Evolutionary conservation across 768 basidiomycete genomes (phyloP).

Genomic region (Heimioporus sp.): DNA sequence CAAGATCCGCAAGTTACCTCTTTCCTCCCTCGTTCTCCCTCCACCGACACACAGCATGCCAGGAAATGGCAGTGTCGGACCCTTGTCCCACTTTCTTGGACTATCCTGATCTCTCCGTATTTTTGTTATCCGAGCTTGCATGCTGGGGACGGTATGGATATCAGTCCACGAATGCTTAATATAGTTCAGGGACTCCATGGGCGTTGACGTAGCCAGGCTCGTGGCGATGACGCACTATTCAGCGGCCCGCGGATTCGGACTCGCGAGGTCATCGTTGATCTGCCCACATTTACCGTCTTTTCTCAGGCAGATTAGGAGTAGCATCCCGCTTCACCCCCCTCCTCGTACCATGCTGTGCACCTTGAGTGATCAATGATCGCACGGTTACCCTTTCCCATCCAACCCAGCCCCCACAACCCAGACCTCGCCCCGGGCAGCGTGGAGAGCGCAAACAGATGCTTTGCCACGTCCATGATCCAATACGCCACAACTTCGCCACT

Average conservation of each 20-base stretch:
- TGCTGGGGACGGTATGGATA: too few relatives aligned
- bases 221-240: neutral
- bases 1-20: too few relatives aligned
- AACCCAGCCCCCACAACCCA: neutral
- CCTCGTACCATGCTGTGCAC: neutral
- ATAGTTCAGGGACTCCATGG: too few relatives aligned
- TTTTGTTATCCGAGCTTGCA: too few relatives aligned
- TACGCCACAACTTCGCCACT: neutral
- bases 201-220: neutral
- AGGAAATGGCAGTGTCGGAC: too few relatives aligned
- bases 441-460: neutral
- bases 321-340: neutral
- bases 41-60: too few relatives aligned
- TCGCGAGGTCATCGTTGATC: neutral
- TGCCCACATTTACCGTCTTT: neutral
- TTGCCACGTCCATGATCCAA: neutral
- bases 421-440: neutral
- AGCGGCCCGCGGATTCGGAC: neutral
- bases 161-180: too few relatives aligned
- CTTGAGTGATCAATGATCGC: neutral
- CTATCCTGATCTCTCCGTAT: too few relatives aligned
- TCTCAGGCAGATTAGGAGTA: neutral
- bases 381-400: neutral
- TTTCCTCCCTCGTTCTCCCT: too few relatives aligned
- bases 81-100: too few relatives aligned